Evolutionary conservation across 169 alveolate species (phyloP), one percentile per base, ranked within the genome.

Genomic region (Plasmodium coatneyi): DNA sequence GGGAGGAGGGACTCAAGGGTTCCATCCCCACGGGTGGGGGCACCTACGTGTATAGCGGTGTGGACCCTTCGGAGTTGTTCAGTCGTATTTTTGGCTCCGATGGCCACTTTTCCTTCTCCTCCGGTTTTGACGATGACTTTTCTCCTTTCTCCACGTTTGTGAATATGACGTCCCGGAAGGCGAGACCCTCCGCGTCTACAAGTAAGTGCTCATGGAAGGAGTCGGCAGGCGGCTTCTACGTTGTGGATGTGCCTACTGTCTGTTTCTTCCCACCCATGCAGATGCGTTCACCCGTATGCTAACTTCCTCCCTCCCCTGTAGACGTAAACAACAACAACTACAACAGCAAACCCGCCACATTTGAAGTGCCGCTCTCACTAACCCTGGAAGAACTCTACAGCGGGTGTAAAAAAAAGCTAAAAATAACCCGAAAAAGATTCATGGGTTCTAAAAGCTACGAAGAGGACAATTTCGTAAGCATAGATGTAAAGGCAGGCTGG

Each of bases 1-100:
- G 99, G 19, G 99, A 98, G 95, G 99, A 98, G 95, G 99, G 99
- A 5, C 92, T 99, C 9, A 97, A 98, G 74, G 99, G 99, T 79
- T 97, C 98, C 9, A 96, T 95, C 19, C 96, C 96, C 1, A 83
- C 95, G 19, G 91, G 91, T 16, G 84, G 80, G n/a, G 71, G 36
- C n/a, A 60, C 84, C 6, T 76, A 78, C 22, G 84, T 89, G 66
- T 95, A 96, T 84, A 96, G 97, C 34, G 97, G 97, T 3, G 97
- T 96, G 46, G 98, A 97, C 56, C 98, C 98, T 7, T 95, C 96
- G 43, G 98, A 97, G 71, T 74, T 97, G 25, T 97, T 97, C 84
- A 96, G 96, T 80, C 84, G 96, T 83, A 95, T 97, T 54, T 97
- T 97, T 80, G 98, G 98, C 7, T 92, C 97, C 0, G 98, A 97